Conservation (phyloP, 2,329 filamentous ascomycete genomes). For the Scedosporium boydii region DNA sequence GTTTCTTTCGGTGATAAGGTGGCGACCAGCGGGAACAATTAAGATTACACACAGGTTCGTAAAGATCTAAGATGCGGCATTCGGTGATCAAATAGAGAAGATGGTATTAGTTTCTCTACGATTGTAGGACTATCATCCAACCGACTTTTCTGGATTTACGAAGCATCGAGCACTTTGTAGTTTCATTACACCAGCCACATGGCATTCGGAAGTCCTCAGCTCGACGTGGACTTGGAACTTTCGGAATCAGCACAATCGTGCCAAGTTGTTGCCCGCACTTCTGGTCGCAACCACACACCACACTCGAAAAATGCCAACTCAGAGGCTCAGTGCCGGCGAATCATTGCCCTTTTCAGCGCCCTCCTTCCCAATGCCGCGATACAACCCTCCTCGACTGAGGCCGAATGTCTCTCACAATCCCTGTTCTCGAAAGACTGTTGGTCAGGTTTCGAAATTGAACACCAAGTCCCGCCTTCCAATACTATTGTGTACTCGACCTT, state of each 20-base stretch:
- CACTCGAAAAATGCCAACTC: not conserved
- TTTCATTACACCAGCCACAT: too few relatives aligned
- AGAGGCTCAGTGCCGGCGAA: not conserved
- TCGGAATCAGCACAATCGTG: not conserved
- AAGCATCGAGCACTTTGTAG: too few relatives aligned
- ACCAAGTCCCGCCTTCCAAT: not conserved
- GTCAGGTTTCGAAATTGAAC: not conserved
- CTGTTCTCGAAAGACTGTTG: not conserved
- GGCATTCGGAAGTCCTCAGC: too few relatives aligned
- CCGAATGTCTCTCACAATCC: not conserved
- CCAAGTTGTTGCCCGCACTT: not conserved
- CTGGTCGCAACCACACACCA: not conserved
- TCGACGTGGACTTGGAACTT: not conserved
- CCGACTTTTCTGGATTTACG: too few relatives aligned
- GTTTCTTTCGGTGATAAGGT: too few relatives aligned
- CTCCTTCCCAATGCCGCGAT: not conserved
- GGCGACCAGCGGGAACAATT: too few relatives aligned
- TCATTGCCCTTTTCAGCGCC: not conserved
- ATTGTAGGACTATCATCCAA: too few relatives aligned
- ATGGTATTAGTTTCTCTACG: too few relatives aligned
- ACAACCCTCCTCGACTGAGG: not conserved
- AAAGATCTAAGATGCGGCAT: too few relatives aligned
- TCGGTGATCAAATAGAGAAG: too few relatives aligned
- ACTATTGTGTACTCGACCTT: not conserved
- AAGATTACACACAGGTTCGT: too few relatives aligned